phyloP scores from a whole-genome alignment of 306 rosid genomes.

The Glycine latifolia region DNA sequence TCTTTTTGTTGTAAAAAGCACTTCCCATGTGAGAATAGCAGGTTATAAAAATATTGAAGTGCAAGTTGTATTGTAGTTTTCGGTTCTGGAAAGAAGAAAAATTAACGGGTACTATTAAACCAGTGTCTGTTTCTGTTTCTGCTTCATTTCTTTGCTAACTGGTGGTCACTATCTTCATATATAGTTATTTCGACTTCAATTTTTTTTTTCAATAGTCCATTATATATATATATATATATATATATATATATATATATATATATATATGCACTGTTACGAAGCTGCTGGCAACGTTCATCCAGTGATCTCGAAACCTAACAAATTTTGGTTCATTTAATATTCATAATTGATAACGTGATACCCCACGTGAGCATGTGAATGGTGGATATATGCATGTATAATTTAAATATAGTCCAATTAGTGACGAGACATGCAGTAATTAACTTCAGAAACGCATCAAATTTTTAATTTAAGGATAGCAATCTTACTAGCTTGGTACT shows the following conservation, averaged over 20 bases:
- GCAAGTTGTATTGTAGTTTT: neutral
- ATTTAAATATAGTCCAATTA: no score
- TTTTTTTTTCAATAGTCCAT: neutral
- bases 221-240: neutral
- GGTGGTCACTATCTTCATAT: no score
- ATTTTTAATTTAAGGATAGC: no score
- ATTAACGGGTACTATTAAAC: neutral
- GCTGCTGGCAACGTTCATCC: neutral
- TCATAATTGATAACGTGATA: no score
- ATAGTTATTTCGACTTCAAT: no score
- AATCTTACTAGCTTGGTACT: no score
- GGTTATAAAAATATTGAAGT: neutral
- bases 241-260: neutral
- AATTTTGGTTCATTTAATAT: neutral
- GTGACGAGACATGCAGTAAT: no score
- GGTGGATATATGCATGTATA: no score
- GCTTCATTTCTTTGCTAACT: neutral
- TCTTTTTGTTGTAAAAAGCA: neutral
- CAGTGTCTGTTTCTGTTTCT: constrained; percentile 13
- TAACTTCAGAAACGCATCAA: no score
- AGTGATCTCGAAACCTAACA: neutral
- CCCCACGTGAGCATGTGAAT: no score
- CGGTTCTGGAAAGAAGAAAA: neutral
- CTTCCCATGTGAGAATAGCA: neutral
- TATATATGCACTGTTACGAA: neutral